These are phyloP conservation scores for Kockiozyma suomiensis DNA, from an alignment of 805 yeast species.

Conservation along the genomic window DNA sequence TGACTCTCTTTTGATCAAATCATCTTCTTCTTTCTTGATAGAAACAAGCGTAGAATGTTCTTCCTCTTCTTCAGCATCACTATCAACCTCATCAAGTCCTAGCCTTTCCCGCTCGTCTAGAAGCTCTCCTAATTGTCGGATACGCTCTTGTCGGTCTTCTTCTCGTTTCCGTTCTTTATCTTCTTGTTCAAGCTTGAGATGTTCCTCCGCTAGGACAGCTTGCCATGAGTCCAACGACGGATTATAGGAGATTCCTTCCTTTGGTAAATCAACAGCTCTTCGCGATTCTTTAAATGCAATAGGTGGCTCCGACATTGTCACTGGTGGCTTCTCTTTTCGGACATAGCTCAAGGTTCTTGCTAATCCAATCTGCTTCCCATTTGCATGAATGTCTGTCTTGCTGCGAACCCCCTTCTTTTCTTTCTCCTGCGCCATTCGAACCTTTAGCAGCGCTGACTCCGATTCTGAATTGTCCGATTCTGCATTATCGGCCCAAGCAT, in stretches of 20 bases:
- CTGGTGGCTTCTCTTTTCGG: constrained; percentile 41
- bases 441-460: constrained; percentile 2
- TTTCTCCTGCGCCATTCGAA: constrained; percentile 5
- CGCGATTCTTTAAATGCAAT: constrained; percentile 59
- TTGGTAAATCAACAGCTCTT: constrained; percentile 53
- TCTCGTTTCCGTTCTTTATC: constrained; percentile 57
- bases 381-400: not conserved
- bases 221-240: constrained; percentile 88
- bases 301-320: constrained; percentile 57
- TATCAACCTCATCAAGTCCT: constrained; percentile 49
- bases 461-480: constrained; percentile 38
- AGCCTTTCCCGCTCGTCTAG: constrained; percentile 55
- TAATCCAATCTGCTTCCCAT: constrained; percentile 13
- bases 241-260: constrained; percentile 90
- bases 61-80: constrained; percentile 45
- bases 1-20: constrained; percentile 55
- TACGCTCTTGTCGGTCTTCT: constrained; percentile 63
- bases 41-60: constrained; percentile 61
- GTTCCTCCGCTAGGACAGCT: constrained; percentile 66
- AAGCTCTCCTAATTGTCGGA: constrained; percentile 65
- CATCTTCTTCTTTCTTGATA: constrained; percentile 60
- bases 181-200: constrained; percentile 62
- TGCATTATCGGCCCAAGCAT: constrained; percentile 75
- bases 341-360: constrained; percentile 17
- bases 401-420: constrained; percentile 34